Evolutionary conservation across 495 filamentous ascomycete genomes (phyloP), one percentile per base, ranked within the genome.

Genomic region (Trichocladium antarcticum): DNA sequence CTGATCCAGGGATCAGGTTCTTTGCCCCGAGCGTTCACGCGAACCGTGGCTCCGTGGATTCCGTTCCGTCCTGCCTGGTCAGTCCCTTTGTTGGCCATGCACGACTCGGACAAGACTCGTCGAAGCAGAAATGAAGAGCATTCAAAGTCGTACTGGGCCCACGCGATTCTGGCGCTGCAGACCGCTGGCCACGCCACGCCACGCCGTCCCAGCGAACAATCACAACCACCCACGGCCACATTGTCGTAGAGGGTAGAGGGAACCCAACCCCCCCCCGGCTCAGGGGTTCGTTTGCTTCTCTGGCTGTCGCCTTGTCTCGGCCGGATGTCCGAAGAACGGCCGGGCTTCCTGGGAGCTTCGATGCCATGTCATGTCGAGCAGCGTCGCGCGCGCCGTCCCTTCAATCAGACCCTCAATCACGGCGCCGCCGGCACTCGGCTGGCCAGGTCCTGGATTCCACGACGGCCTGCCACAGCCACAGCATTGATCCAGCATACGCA

Each of bases 1-100:
- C 43, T 47, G 47, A 54, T 60, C 57, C 57, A 57, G 55, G 57
- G 57, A 53, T 59, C 40, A 59, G 59, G 56, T 60, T 60, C 59
- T 58, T 10, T 14, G 57, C 47, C 53, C 48, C 14, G n/a, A 14
- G 5, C n/a, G 34, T 42, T 27, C 19, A n/a, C 1, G 27, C 36
- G 45, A 40, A 29, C 44, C 44, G n/a, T n/a, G n/a, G n/a, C n/a
- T n/a, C n/a, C n/a, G n/a, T n/a, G n/a, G n/a, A n/a, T n/a, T n/a
- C n/a, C n/a, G n/a, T n/a, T n/a, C n/a, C n/a, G n/a, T n/a, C n/a
- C n/a, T n/a, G n/a, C n/a, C n/a, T n/a, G n/a, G n/a, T n/a, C n/a
- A n/a, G n/a, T n/a, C n/a, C n/a, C n/a, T n/a, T n/a, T n/a, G n/a
- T n/a, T n/a, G n/a, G n/a, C n/a, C n/a, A n/a, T n/a, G n/a, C n/a